phyloP scores from a whole-genome alignment of 2,329 filamentous ascomycete species.

The Tolypocladium sp. region DNA sequence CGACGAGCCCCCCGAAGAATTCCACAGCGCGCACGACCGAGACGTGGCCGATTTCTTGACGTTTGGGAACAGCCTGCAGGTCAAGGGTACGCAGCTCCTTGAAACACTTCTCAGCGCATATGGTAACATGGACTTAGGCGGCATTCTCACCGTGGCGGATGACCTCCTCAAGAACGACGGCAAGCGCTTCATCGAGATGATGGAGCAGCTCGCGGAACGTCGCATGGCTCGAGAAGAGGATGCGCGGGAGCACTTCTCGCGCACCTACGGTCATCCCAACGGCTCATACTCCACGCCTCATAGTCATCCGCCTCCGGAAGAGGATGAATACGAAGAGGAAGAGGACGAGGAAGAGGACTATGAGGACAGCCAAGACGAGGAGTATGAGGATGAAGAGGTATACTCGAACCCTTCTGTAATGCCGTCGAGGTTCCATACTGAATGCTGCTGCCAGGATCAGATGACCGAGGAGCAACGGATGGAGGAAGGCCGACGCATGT shows the following conservation, averaged over 20 bases:
- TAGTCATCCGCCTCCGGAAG: slow-evolving; percentile 67
- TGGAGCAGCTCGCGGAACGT: slow-evolving; percentile 96
- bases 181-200: slow-evolving; percentile 99
- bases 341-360: slow-evolving; percentile 54
- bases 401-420: slow-evolving; percentile 33
- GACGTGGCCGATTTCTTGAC: slow-evolving; percentile 84
- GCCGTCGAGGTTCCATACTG: slow-evolving; percentile 30
- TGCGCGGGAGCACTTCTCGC: slow-evolving; percentile 53
- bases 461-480: slow-evolving; percentile 98
- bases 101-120: slow-evolving; percentile 32
- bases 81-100: slow-evolving; percentile 60
- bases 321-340: slow-evolving; percentile 65
- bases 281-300: slow-evolving; percentile 52
- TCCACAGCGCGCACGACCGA: slow-evolving; percentile 53
- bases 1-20: slow-evolving; percentile 59
- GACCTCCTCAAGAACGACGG: slow-evolving; percentile 98
- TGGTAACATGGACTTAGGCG: slow-evolving; percentile 58
- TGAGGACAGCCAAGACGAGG: slow-evolving; percentile 52
- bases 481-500: slow-evolving; percentile 98
- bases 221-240: slow-evolving; percentile 96
- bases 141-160: slow-evolving; percentile 96
- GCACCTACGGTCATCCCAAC: slow-evolving; percentile 51
- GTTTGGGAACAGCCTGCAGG: slow-evolving; percentile 94
- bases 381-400: slow-evolving; percentile 75
- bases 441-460: slow-evolving; percentile 60